Conservation (phyloP, 768 basidiomycete species). For the Calocybe cyanea region DNA sequence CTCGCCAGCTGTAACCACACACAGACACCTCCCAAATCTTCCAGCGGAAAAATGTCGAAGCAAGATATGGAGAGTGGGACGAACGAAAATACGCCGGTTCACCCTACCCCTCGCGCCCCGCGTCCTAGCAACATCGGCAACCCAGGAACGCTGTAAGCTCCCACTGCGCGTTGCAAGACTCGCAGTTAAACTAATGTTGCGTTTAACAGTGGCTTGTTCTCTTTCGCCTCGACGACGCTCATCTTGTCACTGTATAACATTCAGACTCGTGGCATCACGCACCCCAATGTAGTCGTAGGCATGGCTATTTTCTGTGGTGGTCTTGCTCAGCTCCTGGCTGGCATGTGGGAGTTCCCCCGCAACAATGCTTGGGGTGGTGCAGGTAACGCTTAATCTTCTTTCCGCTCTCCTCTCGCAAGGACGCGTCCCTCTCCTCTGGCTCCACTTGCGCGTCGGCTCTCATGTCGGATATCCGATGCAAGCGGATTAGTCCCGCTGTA, state of each 20-base stretch:
- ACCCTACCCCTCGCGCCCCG: conserved; percentile 20
- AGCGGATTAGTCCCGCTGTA: neutral
- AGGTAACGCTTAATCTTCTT: too few species aligned
- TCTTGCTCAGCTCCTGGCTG: conserved; percentile 80
- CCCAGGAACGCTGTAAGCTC: conserved; percentile 52
- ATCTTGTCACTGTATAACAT: conserved; percentile 76
- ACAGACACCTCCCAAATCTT: too few species aligned
- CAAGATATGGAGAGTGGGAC: conserved; percentile 35
- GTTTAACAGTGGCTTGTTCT: conserved; percentile 61
- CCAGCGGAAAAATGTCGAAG: conserved; percentile 2
- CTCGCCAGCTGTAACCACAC: too few species aligned
- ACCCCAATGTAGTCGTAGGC: conserved; percentile 73
- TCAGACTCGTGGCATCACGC: conserved; percentile 44
- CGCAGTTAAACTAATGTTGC: conserved; percentile 6
- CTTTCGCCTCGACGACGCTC: conserved; percentile 81
- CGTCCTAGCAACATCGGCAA: conserved; percentile 45
- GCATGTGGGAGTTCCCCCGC: conserved; percentile 82
- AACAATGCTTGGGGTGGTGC: conserved; percentile 72
- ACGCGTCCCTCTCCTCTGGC: conserved; percentile 17
- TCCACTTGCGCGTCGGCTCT: neutral
- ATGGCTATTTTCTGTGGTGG: conserved; percentile 88
- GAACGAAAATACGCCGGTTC: conserved; percentile 13
- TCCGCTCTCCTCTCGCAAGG: conserved; percentile 45
- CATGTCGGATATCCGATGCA: neutral
- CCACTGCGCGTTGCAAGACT: neutral